These are phyloP conservation scores for Trichoderma endophyticum DNA, from an alignment of 2,329 filamentous ascomycete genomes.

Conservation along the genomic window DNA sequence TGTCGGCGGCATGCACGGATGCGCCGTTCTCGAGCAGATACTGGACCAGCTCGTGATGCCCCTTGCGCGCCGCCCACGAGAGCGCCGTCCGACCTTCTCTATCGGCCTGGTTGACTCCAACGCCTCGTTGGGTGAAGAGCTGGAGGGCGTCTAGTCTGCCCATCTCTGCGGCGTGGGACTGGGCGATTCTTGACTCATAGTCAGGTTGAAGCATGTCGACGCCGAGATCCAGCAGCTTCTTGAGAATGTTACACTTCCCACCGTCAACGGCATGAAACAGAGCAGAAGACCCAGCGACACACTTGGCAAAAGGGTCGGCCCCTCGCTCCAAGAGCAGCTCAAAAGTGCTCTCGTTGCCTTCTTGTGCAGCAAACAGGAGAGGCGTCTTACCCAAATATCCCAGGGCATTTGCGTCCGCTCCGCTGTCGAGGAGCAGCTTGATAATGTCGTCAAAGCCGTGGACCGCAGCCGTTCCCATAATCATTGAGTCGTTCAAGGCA, in stretches of 20 bases:
- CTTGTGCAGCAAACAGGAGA: constrained; percentile 3
- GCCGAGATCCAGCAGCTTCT: background rate
- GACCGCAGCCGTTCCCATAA: background rate
- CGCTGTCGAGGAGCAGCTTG: constrained; percentile 4
- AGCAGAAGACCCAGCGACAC: background rate
- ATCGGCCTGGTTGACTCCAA: background rate
- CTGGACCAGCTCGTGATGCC: background rate
- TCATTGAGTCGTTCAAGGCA: background rate
- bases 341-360: background rate
- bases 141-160: background rate
- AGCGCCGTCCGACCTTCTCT: background rate
- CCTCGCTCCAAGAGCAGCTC: constrained; percentile 4
- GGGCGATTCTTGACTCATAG: background rate
- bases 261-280: constrained; percentile 6
- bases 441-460: background rate
- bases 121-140: background rate
- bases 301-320: background rate
- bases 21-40: constrained; percentile 1
- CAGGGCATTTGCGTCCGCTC: background rate
- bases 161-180: background rate
- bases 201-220: background rate
- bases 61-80: background rate
- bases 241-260: background rate
- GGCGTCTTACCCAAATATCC: background rate
- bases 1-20: background rate